Base-by-base conservation (phyloP, 2,329 filamentous ascomycete species). In the Epichloe bromicola region DNA sequence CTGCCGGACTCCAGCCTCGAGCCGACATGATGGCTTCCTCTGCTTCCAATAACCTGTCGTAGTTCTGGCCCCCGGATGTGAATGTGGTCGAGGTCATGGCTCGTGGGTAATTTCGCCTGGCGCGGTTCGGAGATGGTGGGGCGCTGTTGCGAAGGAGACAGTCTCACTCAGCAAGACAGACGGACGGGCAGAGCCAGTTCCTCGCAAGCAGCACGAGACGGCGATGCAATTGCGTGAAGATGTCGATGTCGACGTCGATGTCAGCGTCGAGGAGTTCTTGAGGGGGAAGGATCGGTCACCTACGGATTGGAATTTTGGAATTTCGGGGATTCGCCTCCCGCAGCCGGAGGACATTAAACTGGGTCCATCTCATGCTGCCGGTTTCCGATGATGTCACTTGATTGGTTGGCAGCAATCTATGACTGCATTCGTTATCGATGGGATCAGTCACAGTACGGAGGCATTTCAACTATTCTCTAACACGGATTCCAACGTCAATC, bases 1-100 rank as follows among this genome's bases (percentile, higher is more conserved):
- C 58, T 50, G 23, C 53, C 48, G 12, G 55, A 8, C 26, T n/a
- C 15, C 46, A n/a, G 17, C 43, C 43, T 61, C 58, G 46, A 59
- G 53, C 51, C 41, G 63, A 56, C 55, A 66, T 59, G 23, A 58
- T 57, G 34, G 60, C 60, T 20, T 63, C 59, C 54, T 65, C 61
- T 46, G 57, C 58, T 37, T 58, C 57, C 4, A 43, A 36, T 53
- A 63, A 54, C 57, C 59, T 57, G 46, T 63, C 61, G 56, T 64
- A 56, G 51, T 60, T 59, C 40, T 64, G 61, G 42, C 56, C 53
- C 53, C 46, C 43, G 15, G 54, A 51, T 45, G 53, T 55, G 50
- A 53, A 44, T 17, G 45, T 47, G 20, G 49, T 51, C 42, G 45
- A 48, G 20, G 56, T 33, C 43, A 53, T 48, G 41, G 19, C 12